Conservation (phyloP, 306 rosid species). For the Fragaria ananassa region DNA sequence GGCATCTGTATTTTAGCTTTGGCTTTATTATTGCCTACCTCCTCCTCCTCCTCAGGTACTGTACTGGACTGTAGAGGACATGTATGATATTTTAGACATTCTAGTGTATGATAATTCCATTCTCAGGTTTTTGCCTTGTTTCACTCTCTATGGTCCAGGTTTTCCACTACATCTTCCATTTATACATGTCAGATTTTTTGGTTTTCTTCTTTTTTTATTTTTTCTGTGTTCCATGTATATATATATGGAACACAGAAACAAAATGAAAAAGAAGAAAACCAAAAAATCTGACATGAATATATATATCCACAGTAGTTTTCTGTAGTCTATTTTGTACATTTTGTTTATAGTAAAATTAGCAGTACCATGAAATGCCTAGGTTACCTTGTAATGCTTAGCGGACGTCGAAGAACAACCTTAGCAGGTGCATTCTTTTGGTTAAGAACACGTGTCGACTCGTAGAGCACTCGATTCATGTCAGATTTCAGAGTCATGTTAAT, state of each 20-base stretch:
- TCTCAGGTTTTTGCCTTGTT: background rate
- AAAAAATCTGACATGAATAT: no score
- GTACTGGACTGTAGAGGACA: background rate
- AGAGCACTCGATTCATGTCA: background rate
- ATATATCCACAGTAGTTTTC: background rate
- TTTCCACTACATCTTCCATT: background rate
- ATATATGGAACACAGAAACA: no score
- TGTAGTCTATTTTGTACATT: background rate
- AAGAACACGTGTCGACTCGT: conserved; percentile 30
- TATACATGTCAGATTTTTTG: background rate
- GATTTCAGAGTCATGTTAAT: background rate
- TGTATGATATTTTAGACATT: background rate
- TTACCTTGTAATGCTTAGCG: conserved; percentile 27
- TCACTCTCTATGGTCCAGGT: conserved; percentile 16
- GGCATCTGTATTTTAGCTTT: conserved; percentile 9
- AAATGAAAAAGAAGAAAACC: no score
- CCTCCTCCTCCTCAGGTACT: background rate
- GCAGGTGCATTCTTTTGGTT: conserved; percentile 9
- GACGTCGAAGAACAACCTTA: conserved; percentile 29
- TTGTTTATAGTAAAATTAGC: background rate
- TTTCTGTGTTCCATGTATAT: background rate
- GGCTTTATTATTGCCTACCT: conserved; percentile 2
- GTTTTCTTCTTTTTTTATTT: background rate
- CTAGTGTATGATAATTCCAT: background rate
- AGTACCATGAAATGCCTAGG: conserved; percentile 22